Conservation (phyloP, 2,329 filamentous ascomycete genomes). For the Cladophialophora yegresii region DNA sequence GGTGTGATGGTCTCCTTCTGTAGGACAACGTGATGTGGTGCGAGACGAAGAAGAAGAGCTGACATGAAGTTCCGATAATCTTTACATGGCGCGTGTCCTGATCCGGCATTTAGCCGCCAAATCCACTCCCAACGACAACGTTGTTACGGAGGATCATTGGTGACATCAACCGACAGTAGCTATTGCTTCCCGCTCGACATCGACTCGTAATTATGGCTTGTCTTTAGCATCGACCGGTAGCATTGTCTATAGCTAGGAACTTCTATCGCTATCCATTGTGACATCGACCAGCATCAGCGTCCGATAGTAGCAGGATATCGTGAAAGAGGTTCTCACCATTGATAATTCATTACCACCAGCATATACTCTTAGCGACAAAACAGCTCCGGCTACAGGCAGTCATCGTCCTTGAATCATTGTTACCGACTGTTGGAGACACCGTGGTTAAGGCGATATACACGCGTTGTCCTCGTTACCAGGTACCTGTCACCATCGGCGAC, state of each 20-base stretch:
- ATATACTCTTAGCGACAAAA: not conserved
- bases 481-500: not conserved
- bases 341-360: not conserved
- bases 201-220: too few species aligned
- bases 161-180: not conserved
- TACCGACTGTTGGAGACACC: not conserved
- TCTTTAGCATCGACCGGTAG: not conserved
- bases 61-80: too few species aligned
- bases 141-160: not conserved
- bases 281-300: too few species aligned
- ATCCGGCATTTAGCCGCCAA: not conserved
- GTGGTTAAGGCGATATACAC: not conserved
- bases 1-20: not conserved
- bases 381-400: too few species aligned
- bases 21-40: not conserved
- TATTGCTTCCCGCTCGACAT: too few species aligned
- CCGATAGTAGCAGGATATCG: too few species aligned
- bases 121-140: not conserved
- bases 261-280: not conserved
- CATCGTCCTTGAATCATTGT: too few species aligned
- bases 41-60: not conserved
- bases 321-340: not conserved
- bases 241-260: not conserved
- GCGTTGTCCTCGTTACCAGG: not conserved
- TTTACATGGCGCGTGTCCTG: too few species aligned